Conservation (phyloP, 2,329 filamentous ascomycete species). For the Colletotrichum musicola region DNA sequence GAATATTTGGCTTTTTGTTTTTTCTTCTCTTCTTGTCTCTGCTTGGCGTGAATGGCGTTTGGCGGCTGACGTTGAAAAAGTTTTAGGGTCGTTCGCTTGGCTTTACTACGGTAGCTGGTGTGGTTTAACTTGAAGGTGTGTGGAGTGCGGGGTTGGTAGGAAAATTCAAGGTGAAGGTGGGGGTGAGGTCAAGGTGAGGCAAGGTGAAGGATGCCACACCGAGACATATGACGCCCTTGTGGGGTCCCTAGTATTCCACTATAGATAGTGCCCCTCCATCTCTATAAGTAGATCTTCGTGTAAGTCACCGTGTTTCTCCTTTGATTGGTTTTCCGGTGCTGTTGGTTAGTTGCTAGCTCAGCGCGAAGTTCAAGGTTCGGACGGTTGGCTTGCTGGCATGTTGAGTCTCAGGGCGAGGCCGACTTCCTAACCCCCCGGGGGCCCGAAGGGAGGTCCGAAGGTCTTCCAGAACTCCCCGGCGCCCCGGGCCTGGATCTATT, state of each 20-base stretch:
- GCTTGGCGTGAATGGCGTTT: background rate
- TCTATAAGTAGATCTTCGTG: no score
- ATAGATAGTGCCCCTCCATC: background rate
- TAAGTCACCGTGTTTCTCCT: background rate
- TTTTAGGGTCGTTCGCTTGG: background rate
- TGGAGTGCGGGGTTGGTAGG: constrained; percentile 22
- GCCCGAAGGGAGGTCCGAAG: no score
- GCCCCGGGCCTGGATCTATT: background rate
- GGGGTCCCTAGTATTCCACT: background rate
- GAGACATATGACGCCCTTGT: constrained; percentile 11
- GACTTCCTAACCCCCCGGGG: no score
- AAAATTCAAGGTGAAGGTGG: constrained; percentile 26
- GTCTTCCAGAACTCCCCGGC: no score
- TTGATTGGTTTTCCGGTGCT: background rate
- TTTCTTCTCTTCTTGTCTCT: background rate
- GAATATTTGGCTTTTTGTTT: background rate
- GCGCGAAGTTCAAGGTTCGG: background rate
- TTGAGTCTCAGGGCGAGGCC: background rate
- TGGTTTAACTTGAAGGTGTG: background rate
- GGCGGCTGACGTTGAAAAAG: constrained; percentile 10
- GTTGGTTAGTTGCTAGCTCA: background rate
- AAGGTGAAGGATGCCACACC: background rate
- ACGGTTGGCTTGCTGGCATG: background rate
- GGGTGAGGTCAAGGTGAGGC: background rate
- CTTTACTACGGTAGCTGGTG: no score